Conservation (phyloP, 148 eudicot genomes). For the Limonium bicolor region DNA sequence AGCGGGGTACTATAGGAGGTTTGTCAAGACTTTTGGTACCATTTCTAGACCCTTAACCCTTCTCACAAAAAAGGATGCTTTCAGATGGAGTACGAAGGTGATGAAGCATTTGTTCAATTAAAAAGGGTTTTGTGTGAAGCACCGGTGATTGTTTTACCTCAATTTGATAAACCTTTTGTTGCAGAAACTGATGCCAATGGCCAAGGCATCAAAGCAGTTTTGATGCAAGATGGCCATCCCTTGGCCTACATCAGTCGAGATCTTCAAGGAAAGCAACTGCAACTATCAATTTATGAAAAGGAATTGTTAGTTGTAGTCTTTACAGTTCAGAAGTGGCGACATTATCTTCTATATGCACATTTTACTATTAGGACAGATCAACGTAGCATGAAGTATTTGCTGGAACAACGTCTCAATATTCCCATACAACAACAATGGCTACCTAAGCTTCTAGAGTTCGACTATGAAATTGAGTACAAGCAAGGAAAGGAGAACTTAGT, state of each 20-base stretch:
- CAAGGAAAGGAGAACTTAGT: not conserved
- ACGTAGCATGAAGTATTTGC: not conserved
- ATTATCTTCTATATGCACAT: not conserved
- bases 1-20: not conserved
- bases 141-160: not conserved
- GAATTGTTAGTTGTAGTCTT: not conserved
- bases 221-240: slow-evolving; percentile 1
- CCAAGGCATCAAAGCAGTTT: not conserved
- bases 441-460: not conserved
- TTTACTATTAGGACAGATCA: not conserved
- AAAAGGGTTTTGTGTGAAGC: not conserved
- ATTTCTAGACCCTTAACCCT: not conserved
- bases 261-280: not conserved
- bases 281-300: slow-evolving; percentile 2
- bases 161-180: not conserved
- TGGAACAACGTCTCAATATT: not conserved
- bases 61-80: not conserved
- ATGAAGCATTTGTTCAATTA: not conserved
- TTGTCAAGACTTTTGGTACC: not conserved
- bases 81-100: not conserved
- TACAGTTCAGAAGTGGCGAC: not conserved
- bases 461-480: slow-evolving; percentile 2
- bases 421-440: not conserved
- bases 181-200: not conserved
- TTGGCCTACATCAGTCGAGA: slow-evolving; percentile 2